Percentiles rank a stretch among this genome's conserved stretches.
Conservation (phyloP, 257 asterid genomes). For the Solanum tacnaense region DNA sequence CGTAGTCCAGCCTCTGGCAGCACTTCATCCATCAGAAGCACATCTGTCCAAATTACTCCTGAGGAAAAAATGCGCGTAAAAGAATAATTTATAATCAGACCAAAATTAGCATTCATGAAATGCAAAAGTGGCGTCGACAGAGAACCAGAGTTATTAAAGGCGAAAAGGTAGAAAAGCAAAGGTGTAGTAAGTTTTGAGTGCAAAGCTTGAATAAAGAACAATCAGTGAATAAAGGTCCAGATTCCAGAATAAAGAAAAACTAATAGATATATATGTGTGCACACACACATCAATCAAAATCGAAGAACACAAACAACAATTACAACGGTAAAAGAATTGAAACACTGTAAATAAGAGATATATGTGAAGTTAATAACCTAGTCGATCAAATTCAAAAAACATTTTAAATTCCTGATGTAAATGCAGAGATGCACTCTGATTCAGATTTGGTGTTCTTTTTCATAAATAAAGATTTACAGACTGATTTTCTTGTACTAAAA, state of each 20-base stretch:
- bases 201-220: background rate
- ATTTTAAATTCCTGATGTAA: background rate
- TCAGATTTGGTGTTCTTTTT: background rate
- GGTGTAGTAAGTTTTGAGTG: background rate
- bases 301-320: background rate
- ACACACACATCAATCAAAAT: background rate
- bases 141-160: background rate
- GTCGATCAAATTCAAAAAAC: background rate
- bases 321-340: background rate
- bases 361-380: background rate
- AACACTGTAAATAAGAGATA: background rate
- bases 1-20: slow-evolving; percentile 75
- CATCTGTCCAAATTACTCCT: slow-evolving; percentile 84
- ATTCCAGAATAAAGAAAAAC: background rate
- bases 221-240: background rate
- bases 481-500: background rate
- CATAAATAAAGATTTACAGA: background rate
- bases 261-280: background rate
- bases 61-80: background rate
- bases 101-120: background rate
- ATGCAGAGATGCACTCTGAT: background rate
- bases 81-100: background rate
- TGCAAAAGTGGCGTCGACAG: background rate
- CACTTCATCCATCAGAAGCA: slow-evolving; percentile 79
- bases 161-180: background rate